phyloP scores from a whole-genome alignment of 495 filamentous ascomycete genomes.

The Daldinia caldariorum region DNA sequence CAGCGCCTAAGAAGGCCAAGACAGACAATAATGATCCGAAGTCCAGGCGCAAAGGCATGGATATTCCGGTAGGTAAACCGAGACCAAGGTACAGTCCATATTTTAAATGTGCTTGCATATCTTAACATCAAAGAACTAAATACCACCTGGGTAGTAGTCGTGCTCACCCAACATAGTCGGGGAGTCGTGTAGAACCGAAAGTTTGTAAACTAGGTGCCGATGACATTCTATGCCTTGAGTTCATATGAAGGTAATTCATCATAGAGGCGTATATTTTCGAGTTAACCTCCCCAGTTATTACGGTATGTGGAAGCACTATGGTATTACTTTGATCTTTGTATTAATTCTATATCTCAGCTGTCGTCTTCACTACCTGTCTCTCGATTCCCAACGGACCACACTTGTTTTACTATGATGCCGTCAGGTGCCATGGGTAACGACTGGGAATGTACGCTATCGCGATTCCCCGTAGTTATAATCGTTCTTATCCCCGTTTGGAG shows the following conservation, averaged over 20 bases:
- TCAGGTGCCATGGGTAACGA: slow-evolving; percentile 17
- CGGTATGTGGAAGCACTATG: not conserved
- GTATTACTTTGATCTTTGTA: slow-evolving; percentile 2
- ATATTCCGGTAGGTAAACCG: slow-evolving; percentile 27
- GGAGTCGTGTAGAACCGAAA: no score
- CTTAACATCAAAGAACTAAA: not conserved
- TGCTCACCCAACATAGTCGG: no score
- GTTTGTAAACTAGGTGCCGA: no score
- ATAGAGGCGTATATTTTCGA: not conserved
- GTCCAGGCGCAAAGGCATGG: slow-evolving; percentile 27
- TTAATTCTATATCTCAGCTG: slow-evolving; percentile 2
- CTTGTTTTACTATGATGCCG: slow-evolving; percentile 43
- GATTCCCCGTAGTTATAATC: slow-evolving; percentile 38
- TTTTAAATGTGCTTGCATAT: no score
- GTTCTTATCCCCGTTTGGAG: slow-evolving; percentile 41
- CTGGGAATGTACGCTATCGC: slow-evolving; percentile 34
- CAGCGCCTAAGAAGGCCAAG: not conserved
- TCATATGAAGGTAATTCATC: no score
- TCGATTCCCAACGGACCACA: slow-evolving; percentile 41
- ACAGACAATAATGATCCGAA: not conserved
- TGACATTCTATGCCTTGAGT: no score
- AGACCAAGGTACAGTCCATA: slow-evolving; percentile 18
- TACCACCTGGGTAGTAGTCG: no score
- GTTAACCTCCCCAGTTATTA: not conserved
- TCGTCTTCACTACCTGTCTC: slow-evolving; percentile 29